Percentiles rank a stretch among this genome's conserved stretches.
Conservation (phyloP, 495 filamentous ascomycete genomes). For the Paragyromitra xinjiangensis region DNA sequence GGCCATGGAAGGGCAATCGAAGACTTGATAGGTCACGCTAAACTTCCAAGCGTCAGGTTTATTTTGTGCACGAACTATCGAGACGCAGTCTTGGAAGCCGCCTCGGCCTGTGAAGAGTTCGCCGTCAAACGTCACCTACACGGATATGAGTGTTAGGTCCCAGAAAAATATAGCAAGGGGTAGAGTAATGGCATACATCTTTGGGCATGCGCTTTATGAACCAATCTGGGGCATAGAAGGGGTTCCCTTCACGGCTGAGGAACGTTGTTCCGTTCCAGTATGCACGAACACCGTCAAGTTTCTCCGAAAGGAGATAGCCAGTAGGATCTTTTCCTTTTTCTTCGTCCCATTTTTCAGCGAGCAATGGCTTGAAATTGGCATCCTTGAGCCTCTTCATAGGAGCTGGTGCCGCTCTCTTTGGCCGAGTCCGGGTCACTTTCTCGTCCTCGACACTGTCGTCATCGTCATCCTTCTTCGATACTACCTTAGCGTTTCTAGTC, state of each 20-base stretch:
- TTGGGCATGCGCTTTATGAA: constrained; percentile 56
- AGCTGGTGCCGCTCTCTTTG: constrained; percentile 11
- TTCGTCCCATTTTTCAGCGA: constrained; percentile 57
- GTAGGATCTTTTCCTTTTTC: constrained; percentile 50
- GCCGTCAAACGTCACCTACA: constrained; percentile 52
- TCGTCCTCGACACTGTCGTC: constrained; percentile 40
- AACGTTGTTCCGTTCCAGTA: constrained; percentile 57
- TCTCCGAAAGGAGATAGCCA: constrained; percentile 55
- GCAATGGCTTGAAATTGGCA: constrained; percentile 52
- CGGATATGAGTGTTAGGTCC: constrained; percentile 6
- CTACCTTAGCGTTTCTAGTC: constrained; percentile 10
- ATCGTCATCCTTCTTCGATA: constrained; percentile 12
- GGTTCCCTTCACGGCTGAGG: constrained; percentile 55
- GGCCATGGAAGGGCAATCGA: constrained; percentile 53
- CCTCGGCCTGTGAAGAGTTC: constrained; percentile 57
- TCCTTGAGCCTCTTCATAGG: constrained; percentile 36
- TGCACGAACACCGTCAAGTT: constrained; percentile 58
- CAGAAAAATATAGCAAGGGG: neutral
- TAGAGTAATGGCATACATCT: constrained; percentile 27
- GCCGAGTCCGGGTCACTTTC: constrained; percentile 27
- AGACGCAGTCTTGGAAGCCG: constrained; percentile 57
- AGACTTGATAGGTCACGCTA: constrained; percentile 55
- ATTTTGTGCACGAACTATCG: constrained; percentile 57
- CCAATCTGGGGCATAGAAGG: constrained; percentile 57
- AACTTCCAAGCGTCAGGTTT: constrained; percentile 56